These are phyloP conservation scores for Yamadazyma scolyti DNA, from an alignment of 805 yeast species.

Conservation along the genomic window DNA sequence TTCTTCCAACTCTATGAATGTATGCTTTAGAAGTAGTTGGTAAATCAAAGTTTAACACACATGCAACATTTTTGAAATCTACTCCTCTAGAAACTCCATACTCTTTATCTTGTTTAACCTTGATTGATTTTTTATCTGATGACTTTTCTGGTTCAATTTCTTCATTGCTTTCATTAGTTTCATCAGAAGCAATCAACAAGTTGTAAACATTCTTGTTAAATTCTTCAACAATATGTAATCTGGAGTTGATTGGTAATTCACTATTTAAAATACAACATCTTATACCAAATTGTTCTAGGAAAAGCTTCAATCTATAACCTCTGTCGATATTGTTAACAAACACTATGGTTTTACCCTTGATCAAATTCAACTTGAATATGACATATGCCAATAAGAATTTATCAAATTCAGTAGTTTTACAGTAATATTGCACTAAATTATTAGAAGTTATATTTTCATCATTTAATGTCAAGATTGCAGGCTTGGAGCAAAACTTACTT, in stretches of 20 bases:
- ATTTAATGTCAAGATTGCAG: slow-evolving; percentile 76
- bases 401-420: slow-evolving; percentile 83
- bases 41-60: slow-evolving; percentile 92
- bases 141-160: slow-evolving; percentile 14
- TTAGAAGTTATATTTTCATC: slow-evolving; percentile 61
- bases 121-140: slow-evolving; percentile 15
- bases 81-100: slow-evolving; percentile 97
- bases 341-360: slow-evolving; percentile 85
- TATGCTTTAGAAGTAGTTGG: slow-evolving; percentile 88
- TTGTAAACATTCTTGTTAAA: slow-evolving; percentile 87
- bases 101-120: slow-evolving; percentile 57
- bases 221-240: slow-evolving; percentile 93
- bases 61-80: slow-evolving; percentile 92
- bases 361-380: slow-evolving; percentile 79
- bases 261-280: slow-evolving; percentile 84
- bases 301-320: slow-evolving; percentile 87
- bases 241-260: slow-evolving; percentile 88
- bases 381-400: slow-evolving; percentile 89
- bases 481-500: slow-evolving; percentile 71
- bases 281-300: slow-evolving; percentile 91
- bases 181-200: slow-evolving; percentile 92
- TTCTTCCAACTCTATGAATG: slow-evolving; percentile 92
- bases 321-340: slow-evolving; percentile 95
- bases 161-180: slow-evolving; percentile 57
- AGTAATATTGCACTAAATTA: slow-evolving; percentile 79